Evolutionary conservation across 1,139 yeast species (phyloP).

Genomic region (Entelexis paramagnoliae): DNA sequence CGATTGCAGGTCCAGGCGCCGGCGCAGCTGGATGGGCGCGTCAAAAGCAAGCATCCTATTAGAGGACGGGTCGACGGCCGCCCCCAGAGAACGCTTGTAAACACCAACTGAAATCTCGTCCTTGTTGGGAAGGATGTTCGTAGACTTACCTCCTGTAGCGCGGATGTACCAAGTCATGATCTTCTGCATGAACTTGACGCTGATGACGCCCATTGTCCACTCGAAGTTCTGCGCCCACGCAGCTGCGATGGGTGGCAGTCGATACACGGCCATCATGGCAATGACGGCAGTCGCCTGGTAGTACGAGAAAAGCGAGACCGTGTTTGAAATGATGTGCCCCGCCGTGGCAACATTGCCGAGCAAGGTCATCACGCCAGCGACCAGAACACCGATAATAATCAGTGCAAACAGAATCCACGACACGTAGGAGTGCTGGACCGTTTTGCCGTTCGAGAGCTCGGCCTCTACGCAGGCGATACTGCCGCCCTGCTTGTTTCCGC

Average conservation of each 20-base stretch:
- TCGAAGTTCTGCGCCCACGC: constrained; percentile 97
- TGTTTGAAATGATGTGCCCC: constrained; percentile 92
- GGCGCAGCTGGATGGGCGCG: neutral
- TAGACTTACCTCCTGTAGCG: constrained; percentile 85
- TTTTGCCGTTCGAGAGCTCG: constrained; percentile 71
- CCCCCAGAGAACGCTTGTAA: constrained; percentile 37
- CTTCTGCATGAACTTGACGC: constrained; percentile 67
- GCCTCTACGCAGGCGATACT: constrained; percentile 89
- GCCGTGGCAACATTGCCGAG: constrained; percentile 89
- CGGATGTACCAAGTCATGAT: constrained; percentile 92
- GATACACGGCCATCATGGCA: constrained; percentile 90
- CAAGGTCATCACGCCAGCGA: constrained; percentile 78
- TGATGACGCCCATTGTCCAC: constrained; percentile 92
- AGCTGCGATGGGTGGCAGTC: constrained; percentile 93
- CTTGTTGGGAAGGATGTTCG: constrained; percentile 55
- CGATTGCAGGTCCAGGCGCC: constrained; percentile 11
- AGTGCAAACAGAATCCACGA: constrained; percentile 96
- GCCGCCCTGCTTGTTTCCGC: constrained; percentile 25
- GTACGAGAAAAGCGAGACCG: constrained; percentile 83
- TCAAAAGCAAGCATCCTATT: neutral
- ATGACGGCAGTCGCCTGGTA: constrained; percentile 90
- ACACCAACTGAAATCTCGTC: constrained; percentile 64
- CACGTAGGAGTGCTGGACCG: constrained; percentile 90
- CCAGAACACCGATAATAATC: constrained; percentile 74
- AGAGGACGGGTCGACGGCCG: neutral